Base-by-base conservation (phyloP, 352 stramenopile genomes). In the Halophytophthora polymorphica region DNA sequence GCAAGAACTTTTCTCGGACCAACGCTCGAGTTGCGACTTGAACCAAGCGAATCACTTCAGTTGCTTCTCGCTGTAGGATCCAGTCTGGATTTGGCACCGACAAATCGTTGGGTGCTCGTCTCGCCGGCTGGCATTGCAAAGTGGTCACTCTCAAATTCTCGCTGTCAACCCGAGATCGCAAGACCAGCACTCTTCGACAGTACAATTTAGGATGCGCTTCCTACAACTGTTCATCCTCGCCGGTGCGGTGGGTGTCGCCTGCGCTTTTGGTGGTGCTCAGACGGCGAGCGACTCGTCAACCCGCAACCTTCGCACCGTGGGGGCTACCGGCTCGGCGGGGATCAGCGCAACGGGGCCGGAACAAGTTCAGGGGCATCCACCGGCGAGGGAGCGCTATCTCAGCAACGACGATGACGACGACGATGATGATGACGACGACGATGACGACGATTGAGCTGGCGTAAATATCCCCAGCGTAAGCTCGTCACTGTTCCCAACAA, bases 341-440 rank as follows among this genome's bases (percentile, higher is more conserved):
- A 25, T 7, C 2, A 17, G 17, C 10, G n/a, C 35, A 31, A 4
- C 29, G 21, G 15, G 4, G 18, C 11, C 33, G 33, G 51, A 53
- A 8, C 6, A 29, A 7, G 12, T 21, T 25, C 28, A 51, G 31
- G 21, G 31, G 2, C 17, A 31, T 31, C 4, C 25, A 31, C 25
- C 25, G 8, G 25, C 35, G 28, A 34, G 23, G 10, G 18, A 17
- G 13, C 45, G 45, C 12, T 17, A 21, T 21, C 53, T 55, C 22
- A 39, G n/a, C 28, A 33, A 43, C 36, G 44, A 60, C 31, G 28
- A 28, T n/a, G 39, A 17, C 37, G 10, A 55, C 28, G 18, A 45
- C 21, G 28, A 31, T 36, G 19, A 59, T 22, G 39, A 47, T 2
- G 50, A 51, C 18, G 51, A 58, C 5, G 45, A 60, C 38, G 41